Conservation (phyloP, 2,329 filamentous ascomycete genomes). For the Amauroascus verrucosus region DNA sequence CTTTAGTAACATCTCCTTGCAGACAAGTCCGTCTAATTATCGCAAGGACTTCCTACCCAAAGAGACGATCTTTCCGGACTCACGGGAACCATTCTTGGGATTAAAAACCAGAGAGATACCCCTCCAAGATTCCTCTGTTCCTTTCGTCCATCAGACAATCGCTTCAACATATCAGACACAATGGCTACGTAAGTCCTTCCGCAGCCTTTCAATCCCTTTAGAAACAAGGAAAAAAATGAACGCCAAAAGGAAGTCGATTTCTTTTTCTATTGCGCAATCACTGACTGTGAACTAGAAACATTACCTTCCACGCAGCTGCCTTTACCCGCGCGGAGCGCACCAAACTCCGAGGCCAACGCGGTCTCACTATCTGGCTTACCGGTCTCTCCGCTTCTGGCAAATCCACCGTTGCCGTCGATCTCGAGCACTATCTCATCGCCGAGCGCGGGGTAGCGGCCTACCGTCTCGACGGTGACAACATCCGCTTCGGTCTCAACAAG, state of each 20-base stretch:
- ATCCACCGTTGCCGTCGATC: constrained; percentile 89
- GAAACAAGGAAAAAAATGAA: too few relatives aligned
- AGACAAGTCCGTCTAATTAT: constrained; percentile 9
- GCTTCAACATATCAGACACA: constrained; percentile 3
- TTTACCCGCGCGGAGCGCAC: constrained; percentile 35
- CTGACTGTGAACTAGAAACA: constrained; percentile 29
- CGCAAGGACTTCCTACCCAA: neutral
- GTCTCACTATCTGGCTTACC: constrained; percentile 96
- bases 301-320: constrained; percentile 38
- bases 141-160: constrained; percentile 3
- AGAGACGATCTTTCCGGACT: neutral
- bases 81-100: neutral
- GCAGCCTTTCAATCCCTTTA: too few relatives aligned
- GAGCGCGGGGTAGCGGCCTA: constrained; percentile 70
- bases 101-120: constrained; percentile 5
- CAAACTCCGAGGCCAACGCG: constrained; percentile 61
- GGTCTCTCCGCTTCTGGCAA: constrained; percentile 94
- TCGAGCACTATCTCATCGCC: constrained; percentile 83
- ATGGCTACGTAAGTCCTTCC: constrained; percentile 13
- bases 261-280: neutral
- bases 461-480: constrained; percentile 94
- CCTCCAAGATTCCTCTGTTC: neutral
- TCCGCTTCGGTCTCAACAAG: constrained; percentile 96
- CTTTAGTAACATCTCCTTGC: constrained; percentile 9
- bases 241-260: too few relatives aligned